Evolutionary conservation across 345 rosid species (phyloP).

Genomic region (Camelina hispida): DNA sequence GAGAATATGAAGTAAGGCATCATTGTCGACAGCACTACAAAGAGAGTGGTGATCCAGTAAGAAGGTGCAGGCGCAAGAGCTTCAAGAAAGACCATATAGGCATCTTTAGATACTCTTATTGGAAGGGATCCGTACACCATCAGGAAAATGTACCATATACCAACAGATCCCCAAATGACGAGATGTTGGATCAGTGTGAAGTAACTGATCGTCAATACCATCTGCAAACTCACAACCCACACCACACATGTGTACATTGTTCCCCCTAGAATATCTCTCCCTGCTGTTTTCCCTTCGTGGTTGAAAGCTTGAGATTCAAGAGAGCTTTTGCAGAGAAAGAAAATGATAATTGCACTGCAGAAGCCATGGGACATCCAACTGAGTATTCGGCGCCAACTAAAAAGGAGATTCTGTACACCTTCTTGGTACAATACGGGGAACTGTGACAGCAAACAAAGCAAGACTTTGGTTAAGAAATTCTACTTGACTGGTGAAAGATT

Average conservation of each 20-base stretch:
- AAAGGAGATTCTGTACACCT: constrained; percentile 82
- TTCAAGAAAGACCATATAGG: constrained; percentile 77
- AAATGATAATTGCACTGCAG: constrained; percentile 63
- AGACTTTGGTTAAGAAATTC: constrained; percentile 18
- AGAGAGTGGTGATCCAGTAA: constrained; percentile 72
- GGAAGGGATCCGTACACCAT: constrained; percentile 62
- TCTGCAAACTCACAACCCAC: constrained; percentile 90
- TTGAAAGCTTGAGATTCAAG: constrained; percentile 80
- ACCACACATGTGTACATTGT: constrained; percentile 89
- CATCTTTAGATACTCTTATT: constrained; percentile 49
- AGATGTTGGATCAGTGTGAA: constrained; percentile 77
- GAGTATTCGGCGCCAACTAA: constrained; percentile 81
- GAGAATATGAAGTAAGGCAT: constrained; percentile 71
- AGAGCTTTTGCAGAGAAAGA: constrained; percentile 74
- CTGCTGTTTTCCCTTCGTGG: constrained; percentile 64
- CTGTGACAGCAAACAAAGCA: constrained; percentile 52
- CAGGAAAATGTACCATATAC: constrained; percentile 73
- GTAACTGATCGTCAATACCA: constrained; percentile 76
- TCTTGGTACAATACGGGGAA: constrained; percentile 91
- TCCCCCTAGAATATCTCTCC: constrained; percentile 70
- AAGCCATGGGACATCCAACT: constrained; percentile 88
- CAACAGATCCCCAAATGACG: constrained; percentile 74
- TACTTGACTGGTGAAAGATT: neutral
- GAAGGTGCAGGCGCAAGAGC: constrained; percentile 81
- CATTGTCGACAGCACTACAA: constrained; percentile 57